phyloP scores from a whole-genome alignment of 2,329 filamentous ascomycete genomes.

The Aspergillus pseudonomiae region DNA sequence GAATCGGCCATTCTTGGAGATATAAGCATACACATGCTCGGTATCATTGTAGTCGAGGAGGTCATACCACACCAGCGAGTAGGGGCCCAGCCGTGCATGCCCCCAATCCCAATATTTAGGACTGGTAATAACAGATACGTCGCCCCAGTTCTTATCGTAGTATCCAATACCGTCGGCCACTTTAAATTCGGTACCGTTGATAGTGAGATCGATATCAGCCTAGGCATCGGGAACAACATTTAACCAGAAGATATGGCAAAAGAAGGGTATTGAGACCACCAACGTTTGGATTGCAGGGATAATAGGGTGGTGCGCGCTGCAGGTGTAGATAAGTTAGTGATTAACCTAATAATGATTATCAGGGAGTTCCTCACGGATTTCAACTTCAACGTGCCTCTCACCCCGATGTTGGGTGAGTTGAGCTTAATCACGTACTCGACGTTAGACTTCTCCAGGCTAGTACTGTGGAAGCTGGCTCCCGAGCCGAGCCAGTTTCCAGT shows the following conservation, averaged over 20 bases:
- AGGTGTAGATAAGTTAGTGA: neutral
- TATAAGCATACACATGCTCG: constrained; percentile 6
- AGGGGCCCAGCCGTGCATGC: constrained; percentile 45
- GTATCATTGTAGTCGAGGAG: constrained; percentile 21
- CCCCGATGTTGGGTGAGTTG: neutral
- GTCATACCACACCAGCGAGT: constrained; percentile 52
- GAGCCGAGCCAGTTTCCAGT: neutral
- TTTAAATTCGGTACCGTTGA: constrained; percentile 32
- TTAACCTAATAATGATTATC: neutral
- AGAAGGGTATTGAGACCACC: neutral
- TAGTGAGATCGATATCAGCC: constrained; percentile 30
- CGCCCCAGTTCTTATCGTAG: constrained; percentile 54
- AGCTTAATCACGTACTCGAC: neutral
- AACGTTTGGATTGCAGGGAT: constrained; percentile 1
- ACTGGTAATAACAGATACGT: constrained; percentile 34
- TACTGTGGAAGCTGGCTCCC: neutral
- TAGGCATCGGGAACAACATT: constrained; percentile 41
- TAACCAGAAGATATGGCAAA: constrained; percentile 33
- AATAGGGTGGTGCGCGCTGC: constrained; percentile 11
- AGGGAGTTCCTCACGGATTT: neutral
- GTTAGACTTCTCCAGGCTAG: neutral
- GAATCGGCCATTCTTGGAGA: constrained; percentile 59
- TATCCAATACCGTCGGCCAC: constrained; percentile 46
- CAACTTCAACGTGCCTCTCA: neutral
- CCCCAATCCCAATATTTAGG: constrained; percentile 51